Base-by-base conservation (phyloP, 2,329 filamentous ascomycete species). In the Pseudogymnoascus pannorum region DNA sequence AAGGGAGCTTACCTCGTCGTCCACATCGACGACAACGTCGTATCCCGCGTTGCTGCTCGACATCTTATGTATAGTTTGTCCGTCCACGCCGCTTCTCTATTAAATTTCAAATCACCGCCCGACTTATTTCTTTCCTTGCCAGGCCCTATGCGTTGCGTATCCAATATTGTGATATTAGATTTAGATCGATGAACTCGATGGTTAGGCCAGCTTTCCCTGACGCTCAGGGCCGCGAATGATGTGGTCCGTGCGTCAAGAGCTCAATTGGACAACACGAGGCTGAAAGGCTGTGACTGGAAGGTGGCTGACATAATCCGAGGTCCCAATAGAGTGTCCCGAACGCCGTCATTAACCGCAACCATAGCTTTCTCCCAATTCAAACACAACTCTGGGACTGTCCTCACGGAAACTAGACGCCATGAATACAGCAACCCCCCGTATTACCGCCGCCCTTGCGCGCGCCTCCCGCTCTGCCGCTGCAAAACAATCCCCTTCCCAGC, bases 1-100 rank as follows among this genome's bases (percentile, higher is more conserved):
- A 35, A n/a, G 16, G 26, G 33, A 60, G 62, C 76, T 66, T 78
- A 96, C 92, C 84, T 97, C 94, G 71, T 94, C 91, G 74, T 99
- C 94, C 61, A 97, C 88, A 71, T 99, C 94, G 63, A 99, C 94
- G 67, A 99, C 93, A 64, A 96, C 94, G 79, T 99, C 94, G 75
- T 99, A 99, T 69, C 92, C 92, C 72, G 90, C 83, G 42, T 22
- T 58, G 35, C 35, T 58, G 54, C 35, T 58, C 35, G 54, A 35
- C 54, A 58, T 58, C 11, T 58, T 58, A n/a, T 26, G 44, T 51
- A 51, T 51, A 18, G 5, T 51, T 51, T 14, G 29, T 29, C 22
- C 7, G 22, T 51, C 44, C 44, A 29, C 44, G 2, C 44, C 24
- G 14, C 24, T 22, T 51, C 44, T 22, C n/a, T 51, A 7, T 51